Conservation (phyloP, 2,329 filamentous ascomycete species). For the Cadophora sp. region DNA sequence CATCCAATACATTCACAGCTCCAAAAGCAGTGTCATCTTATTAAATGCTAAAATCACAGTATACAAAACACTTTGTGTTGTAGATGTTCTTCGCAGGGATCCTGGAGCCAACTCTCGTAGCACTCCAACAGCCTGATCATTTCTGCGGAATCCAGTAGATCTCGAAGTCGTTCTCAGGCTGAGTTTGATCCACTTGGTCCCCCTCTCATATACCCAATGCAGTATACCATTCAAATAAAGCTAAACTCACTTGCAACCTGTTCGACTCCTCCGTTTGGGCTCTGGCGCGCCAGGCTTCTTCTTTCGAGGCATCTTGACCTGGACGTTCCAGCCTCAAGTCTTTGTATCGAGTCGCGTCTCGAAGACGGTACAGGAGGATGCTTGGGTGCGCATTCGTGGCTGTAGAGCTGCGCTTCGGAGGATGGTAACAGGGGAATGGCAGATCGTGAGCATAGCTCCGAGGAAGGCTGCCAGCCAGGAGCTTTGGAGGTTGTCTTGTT, state of each 20-base stretch:
- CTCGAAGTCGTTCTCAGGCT: background rate
- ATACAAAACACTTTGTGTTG: background rate
- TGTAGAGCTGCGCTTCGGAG: background rate
- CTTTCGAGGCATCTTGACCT: conserved; percentile 63
- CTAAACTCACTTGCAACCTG: conserved; percentile 67
- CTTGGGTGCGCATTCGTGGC: conserved; percentile 4
- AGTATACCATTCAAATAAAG: background rate
- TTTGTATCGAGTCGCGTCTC: background rate
- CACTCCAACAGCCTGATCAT: background rate
- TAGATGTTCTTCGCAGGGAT: background rate
- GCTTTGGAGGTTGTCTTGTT: background rate
- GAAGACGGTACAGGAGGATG: background rate
- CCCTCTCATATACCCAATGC: background rate
- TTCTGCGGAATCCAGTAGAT: background rate
- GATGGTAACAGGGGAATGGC: background rate
- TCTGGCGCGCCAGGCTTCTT: conserved; percentile 68
- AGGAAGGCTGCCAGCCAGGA: background rate
- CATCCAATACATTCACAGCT: background rate
- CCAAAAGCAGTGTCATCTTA: background rate
- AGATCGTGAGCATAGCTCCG: background rate
- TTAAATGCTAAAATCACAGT: background rate
- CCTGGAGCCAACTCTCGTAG: background rate
- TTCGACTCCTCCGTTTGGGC: conserved; percentile 71
- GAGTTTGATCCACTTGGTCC: background rate
- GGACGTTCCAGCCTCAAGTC: background rate